A percentile compares a stretch with the other conserved stretches of the same genome.
Conservation (phyloP, 1,284 basidiomycete genomes). For the Malassezia nana region DNA sequence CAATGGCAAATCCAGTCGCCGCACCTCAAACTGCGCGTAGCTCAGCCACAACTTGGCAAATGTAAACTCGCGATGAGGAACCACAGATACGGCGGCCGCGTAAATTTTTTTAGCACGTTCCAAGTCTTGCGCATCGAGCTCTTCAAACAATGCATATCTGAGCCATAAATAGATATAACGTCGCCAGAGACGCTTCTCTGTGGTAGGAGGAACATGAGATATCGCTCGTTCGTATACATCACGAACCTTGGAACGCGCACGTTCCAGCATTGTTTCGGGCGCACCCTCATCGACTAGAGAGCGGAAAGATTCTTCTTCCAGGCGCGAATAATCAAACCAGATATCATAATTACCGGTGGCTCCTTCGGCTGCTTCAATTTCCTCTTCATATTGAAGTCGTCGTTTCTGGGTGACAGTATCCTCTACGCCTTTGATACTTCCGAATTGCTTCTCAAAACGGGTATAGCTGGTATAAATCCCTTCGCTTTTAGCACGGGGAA, state of each 20-base stretch:
- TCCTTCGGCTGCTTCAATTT: conserved; percentile 19
- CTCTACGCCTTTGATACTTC: conserved; percentile 75
- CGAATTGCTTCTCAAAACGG: conserved; percentile 96
- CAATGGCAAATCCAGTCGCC: conserved; percentile 67
- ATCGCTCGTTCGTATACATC: conserved; percentile 94
- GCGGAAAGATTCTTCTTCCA: conserved; percentile 79
- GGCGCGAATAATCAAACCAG: conserved; percentile 90
- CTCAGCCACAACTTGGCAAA: conserved; percentile 72
- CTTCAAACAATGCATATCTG: conserved; percentile 92
- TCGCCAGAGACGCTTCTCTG: conserved; percentile 67
- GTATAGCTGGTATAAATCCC: conserved; percentile 80
- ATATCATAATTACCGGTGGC: conserved; percentile 82
- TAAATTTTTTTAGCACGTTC: conserved; percentile 78
- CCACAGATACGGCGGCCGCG: conserved; percentile 73
- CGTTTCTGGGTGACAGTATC: conserved; percentile 90
- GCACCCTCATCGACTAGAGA: conserved; percentile 49
- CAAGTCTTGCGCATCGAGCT: conserved; percentile 85
- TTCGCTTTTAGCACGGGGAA: conserved; percentile 80
- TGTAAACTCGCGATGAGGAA: conserved; percentile 92
- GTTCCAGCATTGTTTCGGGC: conserved; percentile 19
- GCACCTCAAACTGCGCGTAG: conserved; percentile 84
- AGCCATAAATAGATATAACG: conserved; percentile 95
- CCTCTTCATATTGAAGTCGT: conserved; percentile 74
- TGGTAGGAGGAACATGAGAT: conserved; percentile 78
- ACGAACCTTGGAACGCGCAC: conserved; percentile 56